Conservation (phyloP, 495 filamentous ascomycete species). For the Tetracladium marchalianum region DNA sequence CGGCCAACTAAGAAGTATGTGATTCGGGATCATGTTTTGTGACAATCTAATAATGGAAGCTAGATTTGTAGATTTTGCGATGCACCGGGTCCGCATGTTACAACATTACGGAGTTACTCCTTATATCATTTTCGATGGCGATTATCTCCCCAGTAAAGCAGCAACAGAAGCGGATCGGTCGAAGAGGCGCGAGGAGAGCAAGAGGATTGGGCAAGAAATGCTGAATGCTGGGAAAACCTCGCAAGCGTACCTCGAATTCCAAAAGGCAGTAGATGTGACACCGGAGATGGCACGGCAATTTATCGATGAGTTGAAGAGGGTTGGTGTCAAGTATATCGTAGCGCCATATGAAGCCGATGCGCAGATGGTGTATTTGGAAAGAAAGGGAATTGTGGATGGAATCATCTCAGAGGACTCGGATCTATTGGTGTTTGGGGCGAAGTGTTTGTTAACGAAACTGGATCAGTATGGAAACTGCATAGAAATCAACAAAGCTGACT, state of each 20-base stretch:
- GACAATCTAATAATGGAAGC: constrained; percentile 10
- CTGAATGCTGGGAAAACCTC: constrained; percentile 66
- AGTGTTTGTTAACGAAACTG: constrained; percentile 83
- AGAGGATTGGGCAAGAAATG: constrained; percentile 63
- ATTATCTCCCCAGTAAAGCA: constrained; percentile 91
- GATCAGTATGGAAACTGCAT: constrained; percentile 89
- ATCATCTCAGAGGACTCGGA: constrained; percentile 97
- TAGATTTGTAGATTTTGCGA: constrained; percentile 85
- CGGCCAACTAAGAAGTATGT: constrained; percentile 79
- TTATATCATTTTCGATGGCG: constrained; percentile 93
- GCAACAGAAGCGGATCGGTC: constrained; percentile 70
- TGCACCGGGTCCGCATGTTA: constrained; percentile 87
- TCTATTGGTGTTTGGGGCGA: constrained; percentile 88
- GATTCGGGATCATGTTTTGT: background rate
- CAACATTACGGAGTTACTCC: constrained; percentile 85
- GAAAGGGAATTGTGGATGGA: constrained; percentile 67
- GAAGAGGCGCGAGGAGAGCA: constrained; percentile 62
- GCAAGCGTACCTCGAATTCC: constrained; percentile 77
- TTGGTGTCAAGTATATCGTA: constrained; percentile 77
- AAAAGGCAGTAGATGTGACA: constrained; percentile 94
- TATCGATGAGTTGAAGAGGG: constrained; percentile 81
- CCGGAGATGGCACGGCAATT: constrained; percentile 88
- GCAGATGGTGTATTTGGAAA: constrained; percentile 89
- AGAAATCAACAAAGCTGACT: constrained; percentile 80
- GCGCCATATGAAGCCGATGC: constrained; percentile 97